Conservation (phyloP, 257 asterid genomes). For the Petunia axillaris region DNA sequence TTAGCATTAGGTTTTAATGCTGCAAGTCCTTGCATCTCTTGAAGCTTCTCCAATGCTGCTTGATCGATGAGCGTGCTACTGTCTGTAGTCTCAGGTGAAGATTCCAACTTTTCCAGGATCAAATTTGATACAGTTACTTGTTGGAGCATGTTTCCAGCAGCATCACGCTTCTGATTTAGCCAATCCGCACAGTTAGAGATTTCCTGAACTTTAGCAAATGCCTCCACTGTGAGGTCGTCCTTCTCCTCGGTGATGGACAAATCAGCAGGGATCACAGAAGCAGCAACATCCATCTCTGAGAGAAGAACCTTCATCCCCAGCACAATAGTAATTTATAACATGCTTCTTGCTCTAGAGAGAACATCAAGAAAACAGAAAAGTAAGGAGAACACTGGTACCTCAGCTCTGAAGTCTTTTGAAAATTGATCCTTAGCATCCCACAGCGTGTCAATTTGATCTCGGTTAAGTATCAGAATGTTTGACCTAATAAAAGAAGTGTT, state of each 20-base stretch:
- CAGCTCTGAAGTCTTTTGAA: constrained; percentile 60
- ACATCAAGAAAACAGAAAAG: not conserved
- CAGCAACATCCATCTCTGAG: constrained; percentile 58
- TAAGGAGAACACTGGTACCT: constrained; percentile 50
- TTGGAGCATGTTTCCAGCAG: constrained; percentile 38
- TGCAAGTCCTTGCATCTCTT: constrained; percentile 38
- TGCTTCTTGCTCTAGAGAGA: not conserved
- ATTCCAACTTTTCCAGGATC: constrained; percentile 41
- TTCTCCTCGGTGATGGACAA: constrained; percentile 31
- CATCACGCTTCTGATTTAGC: constrained; percentile 38
- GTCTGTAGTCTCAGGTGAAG: constrained; percentile 25
- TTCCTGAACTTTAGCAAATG: constrained; percentile 50
- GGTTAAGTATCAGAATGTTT: constrained; percentile 52
- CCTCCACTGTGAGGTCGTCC: constrained; percentile 53
- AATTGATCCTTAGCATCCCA: constrained; percentile 60
- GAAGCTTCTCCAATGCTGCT: constrained; percentile 43
- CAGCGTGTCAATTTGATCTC: constrained; percentile 54
- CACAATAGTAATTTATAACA: not conserved
- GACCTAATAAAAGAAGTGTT: constrained; percentile 69
- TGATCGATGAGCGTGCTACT: constrained; percentile 23
- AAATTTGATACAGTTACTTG: constrained; percentile 37
- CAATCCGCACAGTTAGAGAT: constrained; percentile 45
- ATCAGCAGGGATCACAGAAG: constrained; percentile 38
- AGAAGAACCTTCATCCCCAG: constrained; percentile 53
- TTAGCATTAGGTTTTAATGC: constrained; percentile 39